These are phyloP conservation scores for Kwoniella bestiolae DNA, from an alignment of 768 basidiomycete genomes.

Conservation along the genomic window DNA sequence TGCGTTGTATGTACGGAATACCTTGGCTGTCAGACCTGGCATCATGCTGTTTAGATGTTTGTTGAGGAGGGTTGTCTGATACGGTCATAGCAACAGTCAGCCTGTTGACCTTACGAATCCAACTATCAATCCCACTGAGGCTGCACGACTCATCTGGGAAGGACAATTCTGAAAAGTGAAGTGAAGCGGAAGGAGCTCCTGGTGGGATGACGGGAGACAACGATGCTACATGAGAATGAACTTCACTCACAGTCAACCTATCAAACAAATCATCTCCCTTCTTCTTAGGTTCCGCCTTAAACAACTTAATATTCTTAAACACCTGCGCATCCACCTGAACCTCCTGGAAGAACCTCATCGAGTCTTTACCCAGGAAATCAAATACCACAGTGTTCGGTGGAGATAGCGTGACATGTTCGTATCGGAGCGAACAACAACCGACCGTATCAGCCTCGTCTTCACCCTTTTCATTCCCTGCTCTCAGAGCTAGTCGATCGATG, in stretches of 20 bases:
- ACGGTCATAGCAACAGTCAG: conserved; percentile 89
- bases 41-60: conserved; percentile 91
- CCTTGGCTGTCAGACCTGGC: conserved; percentile 97
- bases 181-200: no score
- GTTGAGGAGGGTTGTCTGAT: conserved; percentile 79
- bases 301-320: conserved; percentile 97
- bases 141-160: conserved; percentile 74
- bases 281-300: conserved; percentile 84
- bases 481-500: conserved; percentile 93
- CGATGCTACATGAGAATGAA: no score
- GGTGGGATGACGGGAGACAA: no score
- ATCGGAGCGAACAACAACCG: conserved; percentile 96
- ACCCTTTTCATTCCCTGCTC: conserved; percentile 99
- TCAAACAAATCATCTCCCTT: conserved; percentile 91
- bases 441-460: conserved; percentile 99
- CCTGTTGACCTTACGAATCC: no score
- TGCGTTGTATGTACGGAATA: conserved; percentile 99
- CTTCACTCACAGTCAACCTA: conserved; percentile 80
- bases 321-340: conserved; percentile 88
- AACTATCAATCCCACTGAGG: no score
- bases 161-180: no score
- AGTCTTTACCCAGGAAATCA: conserved; percentile 99
- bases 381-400: conserved; percentile 86
- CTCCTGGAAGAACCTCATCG: conserved; percentile 85
- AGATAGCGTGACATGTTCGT: conserved; percentile 92